A percentile compares a stretch with the other conserved stretches of the same genome.
phyloP scores from a whole-genome alignment of 345 rosid genomes.

The Salix viminalis region DNA sequence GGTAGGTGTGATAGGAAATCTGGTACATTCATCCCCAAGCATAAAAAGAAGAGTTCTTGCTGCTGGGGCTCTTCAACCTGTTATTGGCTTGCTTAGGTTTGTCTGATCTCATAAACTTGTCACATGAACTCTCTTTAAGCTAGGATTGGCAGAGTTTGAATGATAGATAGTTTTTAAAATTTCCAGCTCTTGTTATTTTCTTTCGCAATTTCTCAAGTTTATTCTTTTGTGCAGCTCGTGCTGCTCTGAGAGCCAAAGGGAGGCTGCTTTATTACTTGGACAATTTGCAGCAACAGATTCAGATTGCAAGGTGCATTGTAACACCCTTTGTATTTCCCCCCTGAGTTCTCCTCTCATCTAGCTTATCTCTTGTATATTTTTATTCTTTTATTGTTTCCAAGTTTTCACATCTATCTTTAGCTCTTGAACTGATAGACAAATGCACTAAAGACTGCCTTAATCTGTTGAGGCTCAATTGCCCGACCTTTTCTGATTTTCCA shows the following conservation, averaged over 20 bases:
- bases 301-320: conserved; percentile 77
- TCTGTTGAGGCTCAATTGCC: neutral
- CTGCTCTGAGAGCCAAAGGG: conserved; percentile 98
- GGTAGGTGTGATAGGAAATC: conserved; percentile 95
- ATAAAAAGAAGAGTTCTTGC: conserved; percentile 92
- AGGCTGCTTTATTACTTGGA: conserved; percentile 96
- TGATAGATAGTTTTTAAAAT: neutral
- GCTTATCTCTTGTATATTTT: neutral
- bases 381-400: neutral
- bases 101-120: conserved; percentile 6
- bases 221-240: conserved; percentile 57
- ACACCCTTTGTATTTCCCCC: neutral
- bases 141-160: neutral
- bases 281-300: conserved; percentile 99
- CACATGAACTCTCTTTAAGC: neutral
- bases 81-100: conserved; percentile 84
- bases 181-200: neutral
- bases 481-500: neutral
- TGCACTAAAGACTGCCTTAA: neutral
- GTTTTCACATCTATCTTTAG: neutral
- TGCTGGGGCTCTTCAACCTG: conserved; percentile 97
- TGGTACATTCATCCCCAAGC: conserved; percentile 93
- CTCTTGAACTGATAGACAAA: neutral
- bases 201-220: conserved; percentile 14
- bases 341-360: neutral